phyloP scores from a whole-genome alignment of 148 eudicot species.

The Rhododendron vialii region DNA sequence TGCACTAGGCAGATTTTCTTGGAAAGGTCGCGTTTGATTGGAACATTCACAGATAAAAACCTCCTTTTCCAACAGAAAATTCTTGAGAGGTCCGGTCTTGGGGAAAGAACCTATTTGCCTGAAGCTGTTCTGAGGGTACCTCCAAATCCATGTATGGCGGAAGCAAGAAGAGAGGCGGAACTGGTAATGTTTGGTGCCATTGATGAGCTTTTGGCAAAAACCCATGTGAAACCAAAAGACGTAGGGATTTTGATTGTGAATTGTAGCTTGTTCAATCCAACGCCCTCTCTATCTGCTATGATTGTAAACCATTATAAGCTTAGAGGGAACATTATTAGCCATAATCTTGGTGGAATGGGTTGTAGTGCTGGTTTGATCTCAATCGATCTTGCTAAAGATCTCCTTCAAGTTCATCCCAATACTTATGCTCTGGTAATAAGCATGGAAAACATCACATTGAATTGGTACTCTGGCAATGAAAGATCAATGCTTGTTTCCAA shows the following conservation, averaged over 20 bases:
- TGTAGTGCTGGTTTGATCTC: conserved; percentile 52
- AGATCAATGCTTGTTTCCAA: conserved; percentile 46
- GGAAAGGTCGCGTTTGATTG: conserved; percentile 34
- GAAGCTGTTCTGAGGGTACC: conserved; percentile 42
- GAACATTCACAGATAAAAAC: conserved; percentile 34
- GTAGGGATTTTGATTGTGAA: conserved; percentile 48
- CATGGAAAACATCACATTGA: conserved; percentile 46
- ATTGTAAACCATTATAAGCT: conserved; percentile 41
- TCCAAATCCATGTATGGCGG: conserved; percentile 47
- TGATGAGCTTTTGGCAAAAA: conserved; percentile 46
- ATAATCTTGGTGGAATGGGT: conserved; percentile 52
- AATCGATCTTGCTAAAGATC: conserved; percentile 47
- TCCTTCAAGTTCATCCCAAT: conserved; percentile 44
- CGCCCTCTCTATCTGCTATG: conserved; percentile 48
- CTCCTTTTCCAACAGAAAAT: conserved; percentile 47
- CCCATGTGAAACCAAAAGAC: conserved; percentile 46
- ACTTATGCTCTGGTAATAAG: conserved; percentile 44
- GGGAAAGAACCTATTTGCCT: conserved; percentile 47
- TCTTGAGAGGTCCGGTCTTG: conserved; percentile 51
- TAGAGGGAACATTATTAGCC: conserved; percentile 43
- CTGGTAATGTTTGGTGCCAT: conserved; percentile 54
- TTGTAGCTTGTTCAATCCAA: conserved; percentile 50
- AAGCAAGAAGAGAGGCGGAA: conserved; percentile 55
- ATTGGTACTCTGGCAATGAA: conserved; percentile 53
- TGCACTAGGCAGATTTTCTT: conserved; percentile 49